Conservation (phyloP, 345 rosid species). For the Citrus unshiu region DNA sequence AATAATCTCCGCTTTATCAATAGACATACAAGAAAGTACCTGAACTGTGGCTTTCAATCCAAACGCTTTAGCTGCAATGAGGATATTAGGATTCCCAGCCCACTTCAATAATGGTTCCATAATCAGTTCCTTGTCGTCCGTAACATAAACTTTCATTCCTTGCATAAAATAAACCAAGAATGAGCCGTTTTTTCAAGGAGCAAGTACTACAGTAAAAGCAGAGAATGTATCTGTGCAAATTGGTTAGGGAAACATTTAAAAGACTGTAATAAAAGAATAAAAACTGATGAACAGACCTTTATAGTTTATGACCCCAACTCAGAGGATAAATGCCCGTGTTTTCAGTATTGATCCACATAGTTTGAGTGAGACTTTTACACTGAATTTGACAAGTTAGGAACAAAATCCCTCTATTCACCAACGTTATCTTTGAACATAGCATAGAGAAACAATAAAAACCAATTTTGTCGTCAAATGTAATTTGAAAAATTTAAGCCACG, state of each 20-base stretch:
- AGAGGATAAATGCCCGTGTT: neutral
- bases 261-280: neutral
- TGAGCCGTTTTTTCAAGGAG: neutral
- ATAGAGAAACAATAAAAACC: neutral
- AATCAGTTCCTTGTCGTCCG: constrained; percentile 92
- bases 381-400: neutral
- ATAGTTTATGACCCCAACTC: neutral
- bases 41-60: constrained; percentile 87
- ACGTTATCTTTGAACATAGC: neutral
- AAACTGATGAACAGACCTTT: neutral
- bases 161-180: constrained; percentile 4
- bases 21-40: constrained; percentile 30
- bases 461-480: neutral
- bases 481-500: neutral
- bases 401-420: neutral
- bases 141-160: constrained; percentile 92
- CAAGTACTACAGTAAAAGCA: neutral
- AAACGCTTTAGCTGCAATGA: constrained; percentile 73
- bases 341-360: neutral
- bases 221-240: neutral
- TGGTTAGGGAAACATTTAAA: neutral
- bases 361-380: neutral
- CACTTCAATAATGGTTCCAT: constrained; percentile 86
- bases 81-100: constrained; percentile 92
- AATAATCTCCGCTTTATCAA: neutral